Evolutionary conservation across 345 rosid species (phyloP).

Genomic region (Angophora floribunda): DNA sequence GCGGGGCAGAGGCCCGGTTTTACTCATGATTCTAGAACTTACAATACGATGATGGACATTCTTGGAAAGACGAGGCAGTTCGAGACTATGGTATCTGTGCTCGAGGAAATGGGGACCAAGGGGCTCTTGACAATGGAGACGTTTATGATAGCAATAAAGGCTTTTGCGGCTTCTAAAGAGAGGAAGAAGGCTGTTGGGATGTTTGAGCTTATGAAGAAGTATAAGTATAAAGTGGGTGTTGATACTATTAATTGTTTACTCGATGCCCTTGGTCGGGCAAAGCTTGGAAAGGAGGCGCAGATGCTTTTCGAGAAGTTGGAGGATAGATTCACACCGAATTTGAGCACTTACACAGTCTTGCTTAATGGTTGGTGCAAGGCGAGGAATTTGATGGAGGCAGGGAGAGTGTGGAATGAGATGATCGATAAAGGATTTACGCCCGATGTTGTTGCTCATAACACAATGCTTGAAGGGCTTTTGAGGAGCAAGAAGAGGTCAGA

Average conservation of each 20-base stretch:
- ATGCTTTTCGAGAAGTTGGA: slow-evolving; percentile 59
- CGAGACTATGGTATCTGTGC: slow-evolving; percentile 77
- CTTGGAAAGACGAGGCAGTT: slow-evolving; percentile 77
- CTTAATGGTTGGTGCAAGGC: slow-evolving; percentile 77
- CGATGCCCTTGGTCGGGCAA: slow-evolving; percentile 70
- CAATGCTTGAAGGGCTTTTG: slow-evolving; percentile 77
- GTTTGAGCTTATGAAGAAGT: slow-evolving; percentile 87
- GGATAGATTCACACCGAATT: slow-evolving; percentile 62
- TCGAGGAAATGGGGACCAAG: slow-evolving; percentile 78
- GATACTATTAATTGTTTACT: slow-evolving; percentile 69
- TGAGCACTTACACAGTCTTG: slow-evolving; percentile 67
- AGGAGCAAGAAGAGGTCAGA: slow-evolving; percentile 59
- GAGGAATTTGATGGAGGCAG: slow-evolving; percentile 87
- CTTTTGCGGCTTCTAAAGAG: slow-evolving; percentile 87
- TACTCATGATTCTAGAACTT: slow-evolving; percentile 66
- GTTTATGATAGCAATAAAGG: slow-evolving; percentile 59
- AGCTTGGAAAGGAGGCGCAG: slow-evolving; percentile 85
- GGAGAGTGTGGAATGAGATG: slow-evolving; percentile 85
- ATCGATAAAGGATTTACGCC: slow-evolving; percentile 74
- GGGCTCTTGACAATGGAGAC: slow-evolving; percentile 61
- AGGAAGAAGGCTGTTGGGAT: slow-evolving; percentile 83
- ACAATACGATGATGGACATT: slow-evolving; percentile 61
- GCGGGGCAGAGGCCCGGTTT: slow-evolving; percentile 53
- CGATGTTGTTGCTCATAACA: slow-evolving; percentile 58
- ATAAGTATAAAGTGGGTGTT: slow-evolving; percentile 52